phyloP scores from a whole-genome alignment of 176 grass and related monocot species.

The Pontederia paniculata region DNA sequence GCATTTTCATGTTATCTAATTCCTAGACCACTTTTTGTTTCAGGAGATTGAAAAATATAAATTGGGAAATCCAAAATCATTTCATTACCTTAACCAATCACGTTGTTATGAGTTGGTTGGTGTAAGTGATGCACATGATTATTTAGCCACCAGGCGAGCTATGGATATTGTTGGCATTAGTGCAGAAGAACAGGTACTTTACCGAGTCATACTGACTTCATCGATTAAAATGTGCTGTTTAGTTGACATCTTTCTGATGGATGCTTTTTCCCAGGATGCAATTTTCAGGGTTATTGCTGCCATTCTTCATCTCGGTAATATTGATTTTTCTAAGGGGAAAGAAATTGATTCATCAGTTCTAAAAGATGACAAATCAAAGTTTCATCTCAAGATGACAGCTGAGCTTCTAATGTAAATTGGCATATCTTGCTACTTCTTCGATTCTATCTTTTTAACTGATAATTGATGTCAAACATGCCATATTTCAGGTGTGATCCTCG shows the following conservation, averaged over 20 bases:
- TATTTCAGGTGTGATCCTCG: slow-evolving; percentile 74
- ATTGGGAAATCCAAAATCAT: slow-evolving; percentile 61
- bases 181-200: slow-evolving; percentile 75
- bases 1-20: not conserved
- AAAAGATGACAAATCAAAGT: slow-evolving; percentile 94
- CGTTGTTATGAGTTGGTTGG: slow-evolving; percentile 92
- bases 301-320: slow-evolving; percentile 97
- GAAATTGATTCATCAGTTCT: slow-evolving; percentile 91
- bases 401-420: slow-evolving; percentile 83
- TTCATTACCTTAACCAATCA: slow-evolving; percentile 98
- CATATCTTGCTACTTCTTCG: not conserved
- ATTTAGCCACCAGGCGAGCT: slow-evolving; percentile 85
- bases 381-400: slow-evolving; percentile 88
- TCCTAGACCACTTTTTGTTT: not conserved
- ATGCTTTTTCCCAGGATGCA: slow-evolving; percentile 66
- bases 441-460: not conserved
- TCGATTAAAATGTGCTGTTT: not conserved
- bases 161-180: slow-evolving; percentile 98
- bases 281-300: slow-evolving; percentile 99
- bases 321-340: slow-evolving; percentile 93
- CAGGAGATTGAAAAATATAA: slow-evolving; percentile 93
- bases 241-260: not conserved
- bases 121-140: slow-evolving; percentile 83
- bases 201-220: not conserved
- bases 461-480: not conserved